Conservation (phyloP, 495 filamentous ascomycete genomes). For the Hypoxylon lienhwacheense region DNA sequence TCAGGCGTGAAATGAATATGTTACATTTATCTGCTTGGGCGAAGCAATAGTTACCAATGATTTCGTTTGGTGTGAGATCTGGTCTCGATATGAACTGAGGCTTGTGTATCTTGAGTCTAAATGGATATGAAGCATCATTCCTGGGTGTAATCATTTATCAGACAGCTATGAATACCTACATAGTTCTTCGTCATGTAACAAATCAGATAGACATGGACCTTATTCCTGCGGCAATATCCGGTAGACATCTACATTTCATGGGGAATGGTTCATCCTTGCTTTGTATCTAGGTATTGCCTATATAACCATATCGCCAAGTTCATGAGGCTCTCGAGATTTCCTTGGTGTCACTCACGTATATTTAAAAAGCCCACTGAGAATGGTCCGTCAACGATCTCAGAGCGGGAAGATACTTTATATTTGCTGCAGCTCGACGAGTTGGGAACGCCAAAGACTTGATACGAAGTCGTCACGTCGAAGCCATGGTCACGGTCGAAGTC, state of each 20-base stretch:
- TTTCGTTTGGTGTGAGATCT: background rate
- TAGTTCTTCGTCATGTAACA: slow-evolving; percentile 10
- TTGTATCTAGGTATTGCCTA: background rate
- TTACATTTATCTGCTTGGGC: background rate
- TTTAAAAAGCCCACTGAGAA: slow-evolving; percentile 15
- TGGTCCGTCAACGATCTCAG: background rate
- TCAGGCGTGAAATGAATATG: background rate
- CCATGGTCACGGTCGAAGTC: slow-evolving; percentile 30
- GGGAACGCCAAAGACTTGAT: background rate
- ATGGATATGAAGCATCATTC: too few relatives aligned
- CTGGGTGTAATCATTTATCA: slow-evolving; percentile 3
- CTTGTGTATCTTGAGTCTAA: background rate
- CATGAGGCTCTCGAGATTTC: slow-evolving; percentile 7
- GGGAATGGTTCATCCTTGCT: slow-evolving; percentile 8
- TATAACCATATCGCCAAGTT: background rate
- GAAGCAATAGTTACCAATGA: background rate
- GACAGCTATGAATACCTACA: background rate
- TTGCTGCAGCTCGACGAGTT: slow-evolving; percentile 10
- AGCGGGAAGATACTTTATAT: slow-evolving; percentile 7
- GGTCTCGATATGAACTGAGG: background rate
- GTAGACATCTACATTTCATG: background rate
- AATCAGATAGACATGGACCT: slow-evolving; percentile 4
- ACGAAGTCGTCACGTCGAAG: slow-evolving; percentile 7
- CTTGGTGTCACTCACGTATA: slow-evolving; percentile 17
- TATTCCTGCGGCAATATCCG: slow-evolving; percentile 18